Conservation (phyloP, 768 basidiomycete genomes). For the Calocera viscosa region DNA sequence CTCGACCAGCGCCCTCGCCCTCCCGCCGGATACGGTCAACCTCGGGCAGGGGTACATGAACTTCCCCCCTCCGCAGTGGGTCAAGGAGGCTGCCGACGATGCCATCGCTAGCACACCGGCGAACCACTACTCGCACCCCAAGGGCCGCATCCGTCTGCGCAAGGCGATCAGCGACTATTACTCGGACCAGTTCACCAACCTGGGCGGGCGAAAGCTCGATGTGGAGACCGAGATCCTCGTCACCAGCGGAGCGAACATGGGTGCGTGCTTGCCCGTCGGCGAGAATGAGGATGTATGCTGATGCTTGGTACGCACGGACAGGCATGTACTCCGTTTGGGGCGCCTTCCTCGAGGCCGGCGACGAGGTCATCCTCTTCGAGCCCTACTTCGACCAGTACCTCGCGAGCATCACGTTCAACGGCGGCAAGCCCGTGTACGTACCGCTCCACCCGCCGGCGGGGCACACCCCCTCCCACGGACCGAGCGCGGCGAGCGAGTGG, state of each 20-base stretch:
- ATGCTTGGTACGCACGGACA: conserved; percentile 23
- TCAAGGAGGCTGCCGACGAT: conserved; percentile 56
- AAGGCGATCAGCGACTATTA: conserved; percentile 78
- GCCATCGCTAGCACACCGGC: conserved; percentile 50
- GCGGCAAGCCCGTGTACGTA: conserved; percentile 84
- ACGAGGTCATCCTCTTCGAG: conserved; percentile 98
- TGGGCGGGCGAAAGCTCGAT: conserved; percentile 53
- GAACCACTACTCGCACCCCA: conserved; percentile 87
- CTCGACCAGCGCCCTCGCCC: conserved; percentile 56
- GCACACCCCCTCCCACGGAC: conserved; percentile 29
- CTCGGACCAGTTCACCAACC: conserved; percentile 40
- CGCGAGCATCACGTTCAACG: conserved; percentile 86
- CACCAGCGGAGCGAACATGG: conserved; percentile 95
- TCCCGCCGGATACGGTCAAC: conserved; percentile 87
- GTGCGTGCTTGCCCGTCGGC: conserved; percentile 30
- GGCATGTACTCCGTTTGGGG: conserved; percentile 89
- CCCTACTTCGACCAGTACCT: conserved; percentile 97
- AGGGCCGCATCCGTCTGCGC: conserved; percentile 74
- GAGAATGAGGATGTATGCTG: not conserved
- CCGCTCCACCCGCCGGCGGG: conserved; percentile 78
- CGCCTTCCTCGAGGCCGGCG: conserved; percentile 81
- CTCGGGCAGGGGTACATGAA: conserved; percentile 94
- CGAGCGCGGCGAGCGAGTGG: conserved; percentile 58
- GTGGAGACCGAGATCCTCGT: conserved; percentile 82
- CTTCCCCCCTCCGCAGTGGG: conserved; percentile 72